These are phyloP conservation scores for Coprinopsis strossmayeri DNA, from an alignment of 768 basidiomycete genomes.

Conservation along the genomic window DNA sequence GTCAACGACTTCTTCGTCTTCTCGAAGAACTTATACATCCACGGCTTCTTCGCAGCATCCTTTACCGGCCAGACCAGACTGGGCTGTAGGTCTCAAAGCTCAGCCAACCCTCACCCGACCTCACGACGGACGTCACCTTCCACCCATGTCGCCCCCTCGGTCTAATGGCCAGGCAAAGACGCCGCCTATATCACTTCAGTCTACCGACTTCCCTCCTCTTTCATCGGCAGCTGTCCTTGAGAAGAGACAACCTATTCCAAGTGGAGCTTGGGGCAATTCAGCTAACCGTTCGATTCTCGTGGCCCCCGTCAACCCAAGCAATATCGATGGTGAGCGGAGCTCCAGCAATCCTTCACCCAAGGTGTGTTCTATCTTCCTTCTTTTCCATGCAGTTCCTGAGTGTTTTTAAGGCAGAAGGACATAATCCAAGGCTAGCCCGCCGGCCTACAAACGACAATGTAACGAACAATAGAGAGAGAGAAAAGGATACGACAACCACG, in stretches of 20 bases:
- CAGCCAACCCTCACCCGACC: constrained; percentile 60
- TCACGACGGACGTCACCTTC: constrained; percentile 38
- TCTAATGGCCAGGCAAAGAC: constrained; percentile 24
- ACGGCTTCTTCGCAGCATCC: constrained; percentile 70
- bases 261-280: constrained; percentile 68
- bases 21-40: constrained; percentile 70
- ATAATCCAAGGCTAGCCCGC: background rate
- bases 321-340: constrained; percentile 34
- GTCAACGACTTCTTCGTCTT: constrained; percentile 73
- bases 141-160: constrained; percentile 35
- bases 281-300: constrained; percentile 46
- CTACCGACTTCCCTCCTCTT: constrained; percentile 69
- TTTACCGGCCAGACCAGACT: constrained; percentile 78
- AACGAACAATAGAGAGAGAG: background rate
- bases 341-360: constrained; percentile 46
- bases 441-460: background rate
- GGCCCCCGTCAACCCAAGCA: constrained; percentile 23
- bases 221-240: constrained; percentile 40
- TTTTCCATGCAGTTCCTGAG: background rate
- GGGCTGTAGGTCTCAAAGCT: constrained; percentile 81
- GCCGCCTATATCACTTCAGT: constrained; percentile 38
- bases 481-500: background rate
- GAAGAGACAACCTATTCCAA: constrained; percentile 45
- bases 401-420: background rate
- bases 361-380: constrained; percentile 17